Conservation (phyloP, 108 stramenopile genomes). For the Skeletonema costatum region DNA sequence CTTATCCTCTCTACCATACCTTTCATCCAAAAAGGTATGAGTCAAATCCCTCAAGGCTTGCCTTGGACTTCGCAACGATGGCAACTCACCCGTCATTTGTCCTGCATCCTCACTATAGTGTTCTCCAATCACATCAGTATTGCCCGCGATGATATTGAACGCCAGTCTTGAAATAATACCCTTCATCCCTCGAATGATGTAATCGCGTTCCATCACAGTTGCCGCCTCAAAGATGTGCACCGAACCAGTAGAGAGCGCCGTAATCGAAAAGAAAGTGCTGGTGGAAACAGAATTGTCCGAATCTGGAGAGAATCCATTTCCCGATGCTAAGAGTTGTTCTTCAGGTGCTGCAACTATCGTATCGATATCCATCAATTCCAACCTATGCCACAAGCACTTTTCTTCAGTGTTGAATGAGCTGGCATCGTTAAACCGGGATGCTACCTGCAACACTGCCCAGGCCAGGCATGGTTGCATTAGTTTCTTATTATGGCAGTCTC, state of each 20-base stretch:
- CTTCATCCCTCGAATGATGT: slow-evolving; percentile 62
- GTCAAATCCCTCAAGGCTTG: slow-evolving; percentile 58
- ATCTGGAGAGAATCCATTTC: not conserved
- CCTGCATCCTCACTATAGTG: slow-evolving; percentile 52
- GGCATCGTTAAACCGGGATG: slow-evolving; percentile 7
- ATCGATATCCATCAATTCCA: slow-evolving; percentile 58
- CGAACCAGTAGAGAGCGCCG: slow-evolving; percentile 54
- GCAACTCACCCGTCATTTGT: slow-evolving; percentile 49
- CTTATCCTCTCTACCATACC: not conserved
- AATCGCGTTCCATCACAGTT: slow-evolving; percentile 45
- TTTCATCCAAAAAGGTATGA: slow-evolving; percentile 58
- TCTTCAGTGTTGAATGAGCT: slow-evolving; percentile 22
- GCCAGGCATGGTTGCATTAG: slow-evolving; percentile 57
- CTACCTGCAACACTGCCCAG: slow-evolving; percentile 61
- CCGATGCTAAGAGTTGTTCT: slow-evolving; percentile 11
- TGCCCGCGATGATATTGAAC: slow-evolving; percentile 59
- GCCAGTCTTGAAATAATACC: slow-evolving; percentile 53
- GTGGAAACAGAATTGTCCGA: not conserved
- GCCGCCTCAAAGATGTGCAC: slow-evolving; percentile 75
- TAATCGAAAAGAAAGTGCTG: slow-evolving; percentile 69
- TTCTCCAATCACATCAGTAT: slow-evolving; percentile 53
- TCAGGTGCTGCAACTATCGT: slow-evolving; percentile 49
- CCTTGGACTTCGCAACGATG: slow-evolving; percentile 41
- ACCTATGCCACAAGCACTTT: slow-evolving; percentile 26
- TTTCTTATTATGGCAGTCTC: slow-evolving; percentile 37